Conservation (phyloP, 2,329 filamentous ascomycete genomes). For the Lasiodiplodia theobromae region DNA sequence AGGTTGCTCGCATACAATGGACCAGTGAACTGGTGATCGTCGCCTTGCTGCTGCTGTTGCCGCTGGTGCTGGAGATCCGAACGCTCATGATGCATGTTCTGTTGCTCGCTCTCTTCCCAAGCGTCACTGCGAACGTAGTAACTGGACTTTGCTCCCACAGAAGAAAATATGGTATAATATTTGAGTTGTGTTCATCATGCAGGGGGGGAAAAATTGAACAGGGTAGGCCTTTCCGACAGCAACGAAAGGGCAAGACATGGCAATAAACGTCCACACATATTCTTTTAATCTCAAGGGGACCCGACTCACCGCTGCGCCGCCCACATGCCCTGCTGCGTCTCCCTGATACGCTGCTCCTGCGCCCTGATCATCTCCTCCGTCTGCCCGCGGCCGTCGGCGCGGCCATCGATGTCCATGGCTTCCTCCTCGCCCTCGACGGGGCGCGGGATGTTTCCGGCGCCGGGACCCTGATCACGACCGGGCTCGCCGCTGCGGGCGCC, state of each 20-base stretch:
- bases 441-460: slow-evolving; percentile 29
- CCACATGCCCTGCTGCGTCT: slow-evolving; percentile 67
- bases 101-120: not conserved
- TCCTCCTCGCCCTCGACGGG: slow-evolving; percentile 28
- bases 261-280: not conserved
- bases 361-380: slow-evolving; percentile 68
- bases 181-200: not conserved
- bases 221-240: not conserved
- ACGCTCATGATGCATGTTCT: not conserved
- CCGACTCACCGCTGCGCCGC: slow-evolving; percentile 18
- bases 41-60: not conserved
- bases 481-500: slow-evolving; percentile 66
- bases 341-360: slow-evolving; percentile 66
- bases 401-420: slow-evolving; percentile 63
- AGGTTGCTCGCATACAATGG: not conserved
- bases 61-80: not conserved
- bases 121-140: not conserved
- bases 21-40: not conserved
- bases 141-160: not conserved
- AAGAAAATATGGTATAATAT: not conserved
- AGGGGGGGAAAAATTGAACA: too few relatives aligned
- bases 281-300: not conserved
- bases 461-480: slow-evolving; percentile 24
- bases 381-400: slow-evolving; percentile 66
- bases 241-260: not conserved